These are phyloP conservation scores for Xerocomus spinulosus DNA, from an alignment of 768 basidiomycete genomes.

Conservation along the genomic window DNA sequence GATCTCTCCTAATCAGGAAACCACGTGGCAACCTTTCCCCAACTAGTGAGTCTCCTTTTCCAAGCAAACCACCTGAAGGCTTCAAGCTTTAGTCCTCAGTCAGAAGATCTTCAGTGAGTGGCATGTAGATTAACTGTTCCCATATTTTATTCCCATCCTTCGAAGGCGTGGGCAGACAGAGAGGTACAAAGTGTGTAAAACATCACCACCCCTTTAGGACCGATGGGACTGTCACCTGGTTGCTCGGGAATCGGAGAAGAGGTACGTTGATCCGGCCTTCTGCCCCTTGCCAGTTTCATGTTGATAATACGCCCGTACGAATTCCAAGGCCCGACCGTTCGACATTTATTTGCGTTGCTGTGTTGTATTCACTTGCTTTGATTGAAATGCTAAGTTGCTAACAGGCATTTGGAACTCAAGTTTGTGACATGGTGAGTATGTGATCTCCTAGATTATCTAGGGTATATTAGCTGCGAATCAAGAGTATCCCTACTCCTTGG, in stretches of 20 bases:
- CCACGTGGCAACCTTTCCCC: conserved; percentile 20
- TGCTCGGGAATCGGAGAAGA: conserved; percentile 1
- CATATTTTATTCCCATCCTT: not conserved
- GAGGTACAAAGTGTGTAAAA: not conserved
- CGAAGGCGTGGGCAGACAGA: not conserved
- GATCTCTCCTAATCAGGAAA: conserved; percentile 32
- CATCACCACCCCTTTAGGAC: not conserved
- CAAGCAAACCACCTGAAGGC: too few species aligned
- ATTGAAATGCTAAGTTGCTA: too few species aligned
- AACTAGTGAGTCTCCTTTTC: too few species aligned
- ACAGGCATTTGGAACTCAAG: too few species aligned
- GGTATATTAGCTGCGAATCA: conserved; percentile 4
- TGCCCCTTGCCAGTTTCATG: not conserved
- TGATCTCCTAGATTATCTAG: not conserved
- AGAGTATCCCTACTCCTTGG: conserved; percentile 1
- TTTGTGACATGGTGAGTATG: too few species aligned
- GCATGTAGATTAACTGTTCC: not conserved
- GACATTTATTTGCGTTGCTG: too few species aligned
- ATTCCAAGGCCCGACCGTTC: too few species aligned
- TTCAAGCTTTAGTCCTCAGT: too few species aligned
- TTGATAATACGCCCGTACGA: not conserved
- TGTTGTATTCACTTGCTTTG: too few species aligned
- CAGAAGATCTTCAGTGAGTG: too few species aligned
- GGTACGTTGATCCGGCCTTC: not conserved
- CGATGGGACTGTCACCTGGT: not conserved